Conservation (phyloP, 768 basidiomycete species). For the Hydnum rufescens region DNA sequence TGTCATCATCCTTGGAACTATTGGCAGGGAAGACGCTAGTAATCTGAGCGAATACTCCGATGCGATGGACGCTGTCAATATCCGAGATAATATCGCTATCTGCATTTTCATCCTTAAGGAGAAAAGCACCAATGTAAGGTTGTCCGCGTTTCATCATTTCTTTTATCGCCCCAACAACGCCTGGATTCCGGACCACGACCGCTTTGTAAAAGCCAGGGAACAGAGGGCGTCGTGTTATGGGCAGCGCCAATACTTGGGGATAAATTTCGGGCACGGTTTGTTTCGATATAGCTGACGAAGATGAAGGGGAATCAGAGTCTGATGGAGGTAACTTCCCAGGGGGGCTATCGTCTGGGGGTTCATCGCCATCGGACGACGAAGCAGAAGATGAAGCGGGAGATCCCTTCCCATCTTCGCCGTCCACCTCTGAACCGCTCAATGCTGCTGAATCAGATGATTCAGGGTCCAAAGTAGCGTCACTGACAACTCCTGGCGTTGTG, state of each 20-base stretch:
- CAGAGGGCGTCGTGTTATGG: constrained; percentile 84
- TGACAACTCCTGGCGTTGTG: too few species aligned
- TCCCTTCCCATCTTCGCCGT: constrained; percentile 4
- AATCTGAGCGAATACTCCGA: constrained; percentile 94
- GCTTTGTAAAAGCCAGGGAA: constrained; percentile 99
- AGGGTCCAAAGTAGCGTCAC: not conserved
- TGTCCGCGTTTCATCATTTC: constrained; percentile 95
- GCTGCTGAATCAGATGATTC: constrained; percentile 4
- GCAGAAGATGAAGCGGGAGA: constrained; percentile 20
- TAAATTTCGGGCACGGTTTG: constrained; percentile 79
- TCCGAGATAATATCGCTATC: constrained; percentile 89
- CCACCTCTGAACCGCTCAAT: constrained; percentile 6
- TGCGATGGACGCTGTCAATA: constrained; percentile 68
- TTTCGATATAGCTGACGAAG: constrained; percentile 44
- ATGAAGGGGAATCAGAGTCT: constrained; percentile 18
- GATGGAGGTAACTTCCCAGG: constrained; percentile 9
- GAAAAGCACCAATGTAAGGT: constrained; percentile 90
- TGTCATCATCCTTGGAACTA: constrained; percentile 28
- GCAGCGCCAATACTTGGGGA: constrained; percentile 85
- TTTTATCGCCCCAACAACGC: constrained; percentile 82
- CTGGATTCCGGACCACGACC: constrained; percentile 78
- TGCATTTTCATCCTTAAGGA: constrained; percentile 82
- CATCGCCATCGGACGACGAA: constrained; percentile 19
- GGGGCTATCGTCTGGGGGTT: constrained; percentile 19
- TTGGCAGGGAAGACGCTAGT: constrained; percentile 71